Conservation (phyloP, 345 rosid genomes). For the Pelargonium nanum region DNA sequence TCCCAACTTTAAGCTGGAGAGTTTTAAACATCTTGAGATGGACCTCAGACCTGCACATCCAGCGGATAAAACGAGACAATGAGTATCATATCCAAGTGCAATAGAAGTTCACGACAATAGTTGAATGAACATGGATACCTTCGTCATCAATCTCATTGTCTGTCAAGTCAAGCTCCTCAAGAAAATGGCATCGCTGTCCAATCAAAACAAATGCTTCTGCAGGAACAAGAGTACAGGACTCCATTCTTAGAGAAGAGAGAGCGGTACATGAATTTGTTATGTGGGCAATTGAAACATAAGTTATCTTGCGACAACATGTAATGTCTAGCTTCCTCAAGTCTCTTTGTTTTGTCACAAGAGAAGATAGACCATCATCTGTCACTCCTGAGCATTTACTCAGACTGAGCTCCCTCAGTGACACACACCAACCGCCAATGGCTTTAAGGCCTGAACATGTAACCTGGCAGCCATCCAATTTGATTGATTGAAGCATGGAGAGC, state of each 20-base stretch:
- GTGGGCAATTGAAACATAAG: constrained; percentile 40
- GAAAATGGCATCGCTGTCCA: constrained; percentile 40
- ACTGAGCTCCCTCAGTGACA: constrained; percentile 42
- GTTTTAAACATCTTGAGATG: constrained; percentile 42
- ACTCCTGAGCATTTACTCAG: constrained; percentile 61
- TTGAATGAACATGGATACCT: constrained; percentile 32
- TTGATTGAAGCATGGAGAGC: constrained; percentile 40
- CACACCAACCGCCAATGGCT: constrained; percentile 36
- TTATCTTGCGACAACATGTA: constrained; percentile 60
- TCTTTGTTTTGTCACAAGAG: constrained; percentile 31
- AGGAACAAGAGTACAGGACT: constrained; percentile 47
- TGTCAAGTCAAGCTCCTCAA: constrained; percentile 70
- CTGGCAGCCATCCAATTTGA: constrained; percentile 49
- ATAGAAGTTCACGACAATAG: too few species aligned
- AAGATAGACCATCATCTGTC: constrained; percentile 57
- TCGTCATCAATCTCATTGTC: constrained; percentile 64
- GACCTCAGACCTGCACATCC: constrained; percentile 50
- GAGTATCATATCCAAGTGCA: too few species aligned
- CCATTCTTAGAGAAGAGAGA: constrained; percentile 52
- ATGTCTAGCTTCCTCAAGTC: constrained; percentile 53
- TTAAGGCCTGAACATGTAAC: constrained; percentile 43
- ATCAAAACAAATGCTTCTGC: constrained; percentile 51
- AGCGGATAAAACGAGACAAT: too few species aligned
- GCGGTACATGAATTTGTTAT: constrained; percentile 33
- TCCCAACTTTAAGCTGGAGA: constrained; percentile 46